Conservation (phyloP, 2,329 filamentous ascomycete genomes). For the Blastomyces gilchristii region DNA sequence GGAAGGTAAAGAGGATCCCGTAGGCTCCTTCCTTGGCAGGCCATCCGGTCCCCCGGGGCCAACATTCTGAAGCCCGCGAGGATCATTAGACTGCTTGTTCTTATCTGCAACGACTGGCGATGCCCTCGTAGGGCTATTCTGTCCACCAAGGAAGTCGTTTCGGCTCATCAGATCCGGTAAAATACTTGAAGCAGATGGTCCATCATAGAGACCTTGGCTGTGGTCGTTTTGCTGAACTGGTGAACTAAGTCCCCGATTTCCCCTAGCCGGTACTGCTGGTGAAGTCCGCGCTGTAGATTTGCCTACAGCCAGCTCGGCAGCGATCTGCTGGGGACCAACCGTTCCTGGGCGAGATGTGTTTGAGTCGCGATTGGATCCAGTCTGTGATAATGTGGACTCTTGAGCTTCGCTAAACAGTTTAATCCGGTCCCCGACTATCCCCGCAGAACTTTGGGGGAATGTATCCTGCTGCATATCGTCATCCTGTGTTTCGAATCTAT, state of each 20-base stretch:
- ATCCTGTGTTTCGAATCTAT: background rate
- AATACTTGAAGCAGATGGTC: background rate
- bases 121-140: background rate
- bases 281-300: constrained; percentile 16
- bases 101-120: background rate
- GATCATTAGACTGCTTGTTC: background rate
- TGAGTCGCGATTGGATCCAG: constrained; percentile 14
- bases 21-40: background rate
- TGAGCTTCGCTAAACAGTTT: constrained; percentile 24
- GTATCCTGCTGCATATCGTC: constrained; percentile 17
- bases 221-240: background rate
- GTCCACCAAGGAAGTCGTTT: background rate
- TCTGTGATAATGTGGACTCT: constrained; percentile 11
- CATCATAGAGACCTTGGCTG: background rate
- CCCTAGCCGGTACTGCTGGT: background rate
- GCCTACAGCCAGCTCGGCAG: constrained; percentile 27
- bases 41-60: background rate
- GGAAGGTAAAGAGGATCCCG: background rate
- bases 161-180: background rate
- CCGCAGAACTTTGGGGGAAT: constrained; percentile 22
- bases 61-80: background rate
- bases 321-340: constrained; percentile 25
- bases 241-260: background rate
- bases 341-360: constrained; percentile 13
- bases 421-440: constrained; percentile 32